A percentile compares a stretch with the other conserved stretches of the same genome.
phyloP scores from a whole-genome alignment of 768 basidiomycete genomes.

The Serendipita sp. region DNA sequence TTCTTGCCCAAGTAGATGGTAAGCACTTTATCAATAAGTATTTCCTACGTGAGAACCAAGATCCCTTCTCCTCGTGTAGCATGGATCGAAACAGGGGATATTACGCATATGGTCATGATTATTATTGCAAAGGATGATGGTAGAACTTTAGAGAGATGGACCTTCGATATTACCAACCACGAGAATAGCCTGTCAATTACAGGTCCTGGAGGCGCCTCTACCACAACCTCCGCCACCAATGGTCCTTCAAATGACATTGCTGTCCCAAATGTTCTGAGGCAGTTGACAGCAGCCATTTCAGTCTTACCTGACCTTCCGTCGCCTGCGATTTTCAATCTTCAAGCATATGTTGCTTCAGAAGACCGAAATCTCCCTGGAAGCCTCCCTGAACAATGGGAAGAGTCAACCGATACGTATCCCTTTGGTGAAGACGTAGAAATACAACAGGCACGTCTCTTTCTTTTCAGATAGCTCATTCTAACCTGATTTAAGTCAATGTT shows the following conservation, averaged over 20 bases:
- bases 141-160: background rate
- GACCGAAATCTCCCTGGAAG: background rate
- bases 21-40: background rate
- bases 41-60: background rate
- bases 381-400: background rate
- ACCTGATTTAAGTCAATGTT: background rate
- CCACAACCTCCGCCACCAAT: background rate
- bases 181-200: background rate
- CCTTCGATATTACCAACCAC: background rate
- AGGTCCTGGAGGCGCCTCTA: too few species aligned
- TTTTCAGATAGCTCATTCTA: background rate
- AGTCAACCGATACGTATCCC: background rate
- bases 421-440: background rate
- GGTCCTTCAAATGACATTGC: background rate
- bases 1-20: constrained; percentile 1
- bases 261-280: constrained; percentile 1
- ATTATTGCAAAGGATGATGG: constrained; percentile 3
- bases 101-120: constrained; percentile 1
- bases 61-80: background rate
- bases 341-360: background rate
- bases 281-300: background rate
- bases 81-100: background rate
- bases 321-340: background rate
- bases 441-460: background rate
- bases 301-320: background rate